Conservation (phyloP, 2,329 filamentous ascomycete genomes). For the Sclerotiophoma versabilis region DNA sequence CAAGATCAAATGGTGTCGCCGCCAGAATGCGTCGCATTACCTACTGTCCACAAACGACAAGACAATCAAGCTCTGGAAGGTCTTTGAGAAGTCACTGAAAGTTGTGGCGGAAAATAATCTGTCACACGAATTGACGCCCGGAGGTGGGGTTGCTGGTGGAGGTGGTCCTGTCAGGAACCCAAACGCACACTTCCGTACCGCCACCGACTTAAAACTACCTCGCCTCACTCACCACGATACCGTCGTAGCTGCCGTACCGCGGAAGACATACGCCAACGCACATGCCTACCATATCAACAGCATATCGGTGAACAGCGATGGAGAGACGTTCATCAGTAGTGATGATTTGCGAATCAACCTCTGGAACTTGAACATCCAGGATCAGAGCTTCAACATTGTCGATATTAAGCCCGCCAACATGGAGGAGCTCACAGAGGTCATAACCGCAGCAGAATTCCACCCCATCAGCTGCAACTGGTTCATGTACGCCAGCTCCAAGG, state of each 20-base stretch:
- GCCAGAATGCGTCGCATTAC: conserved; percentile 98
- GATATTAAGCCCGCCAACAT: conserved; percentile 99
- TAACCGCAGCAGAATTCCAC: conserved; percentile 97
- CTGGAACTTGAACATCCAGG: conserved; percentile 99
- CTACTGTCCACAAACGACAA: conserved; percentile 99
- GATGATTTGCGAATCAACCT: conserved; percentile 97
- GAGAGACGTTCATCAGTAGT: conserved; percentile 98
- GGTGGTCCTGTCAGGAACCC: conserved; percentile 80
- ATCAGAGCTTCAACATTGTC: conserved; percentile 99
- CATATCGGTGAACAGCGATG: conserved; percentile 99
- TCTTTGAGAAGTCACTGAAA: conserved; percentile 99
- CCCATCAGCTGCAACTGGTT: conserved; percentile 99
- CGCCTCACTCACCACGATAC: conserved; percentile 98
- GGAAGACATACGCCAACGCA: conserved; percentile 96
- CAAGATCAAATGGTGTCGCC: conserved; percentile 99
- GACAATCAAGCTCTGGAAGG: conserved; percentile 99
- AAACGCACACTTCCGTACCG: conserved; percentile 77
- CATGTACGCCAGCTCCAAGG: conserved; percentile 99
- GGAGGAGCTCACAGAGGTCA: conserved; percentile 98
- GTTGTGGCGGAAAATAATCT: conserved; percentile 99
- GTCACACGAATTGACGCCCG: conserved; percentile 89
- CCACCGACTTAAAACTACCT: conserved; percentile 87
- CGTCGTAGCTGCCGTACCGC: conserved; percentile 93
- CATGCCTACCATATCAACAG: conserved; percentile 99
- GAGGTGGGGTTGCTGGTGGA: conserved; percentile 71